Evolutionary conservation across 208 protist species (phyloP).

Genomic region (Leishmania braziliensis): DNA sequence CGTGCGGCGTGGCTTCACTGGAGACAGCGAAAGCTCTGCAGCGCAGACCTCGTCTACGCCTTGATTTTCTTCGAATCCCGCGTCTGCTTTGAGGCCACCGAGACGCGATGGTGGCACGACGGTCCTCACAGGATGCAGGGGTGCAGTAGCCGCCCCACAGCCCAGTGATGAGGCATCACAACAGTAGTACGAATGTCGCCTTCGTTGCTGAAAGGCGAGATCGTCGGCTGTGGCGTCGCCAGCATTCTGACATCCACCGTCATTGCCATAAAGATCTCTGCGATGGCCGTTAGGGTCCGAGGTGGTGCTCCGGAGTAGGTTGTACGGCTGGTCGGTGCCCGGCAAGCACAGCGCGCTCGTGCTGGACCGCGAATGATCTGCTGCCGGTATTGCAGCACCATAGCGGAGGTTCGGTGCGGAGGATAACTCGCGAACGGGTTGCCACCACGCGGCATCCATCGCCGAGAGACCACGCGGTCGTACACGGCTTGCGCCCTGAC

Average conservation of each 20-base stretch:
- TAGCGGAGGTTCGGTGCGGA: background rate
- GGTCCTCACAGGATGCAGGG: background rate
- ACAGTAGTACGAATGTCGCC: background rate
- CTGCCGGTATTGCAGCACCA: background rate
- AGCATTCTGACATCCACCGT: background rate
- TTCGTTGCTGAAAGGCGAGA: background rate
- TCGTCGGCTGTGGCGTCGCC: background rate
- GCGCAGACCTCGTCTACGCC: background rate
- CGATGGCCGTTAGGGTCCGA: background rate
- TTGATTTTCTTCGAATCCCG: background rate
- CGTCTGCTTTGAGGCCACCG: background rate
- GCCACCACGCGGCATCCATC: slow-evolving; percentile 51
- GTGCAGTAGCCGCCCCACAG: background rate
- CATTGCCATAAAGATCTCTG: background rate
- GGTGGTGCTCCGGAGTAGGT: background rate
- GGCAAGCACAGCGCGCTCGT: slow-evolving; percentile 4
- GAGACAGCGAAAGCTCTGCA: slow-evolving; percentile 3
- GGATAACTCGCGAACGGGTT: slow-evolving; percentile 20
- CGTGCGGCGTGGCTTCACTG: background rate
- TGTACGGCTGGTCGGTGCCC: slow-evolving; percentile 5
- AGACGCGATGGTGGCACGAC: background rate
- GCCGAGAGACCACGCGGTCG: slow-evolving; percentile 50
- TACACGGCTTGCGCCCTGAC: slow-evolving; percentile 31
- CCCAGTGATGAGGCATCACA: background rate
- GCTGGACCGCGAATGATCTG: background rate